Base-by-base conservation (phyloP, 2,329 filamentous ascomycete species). In the Mollisia scopiformis region DNA sequence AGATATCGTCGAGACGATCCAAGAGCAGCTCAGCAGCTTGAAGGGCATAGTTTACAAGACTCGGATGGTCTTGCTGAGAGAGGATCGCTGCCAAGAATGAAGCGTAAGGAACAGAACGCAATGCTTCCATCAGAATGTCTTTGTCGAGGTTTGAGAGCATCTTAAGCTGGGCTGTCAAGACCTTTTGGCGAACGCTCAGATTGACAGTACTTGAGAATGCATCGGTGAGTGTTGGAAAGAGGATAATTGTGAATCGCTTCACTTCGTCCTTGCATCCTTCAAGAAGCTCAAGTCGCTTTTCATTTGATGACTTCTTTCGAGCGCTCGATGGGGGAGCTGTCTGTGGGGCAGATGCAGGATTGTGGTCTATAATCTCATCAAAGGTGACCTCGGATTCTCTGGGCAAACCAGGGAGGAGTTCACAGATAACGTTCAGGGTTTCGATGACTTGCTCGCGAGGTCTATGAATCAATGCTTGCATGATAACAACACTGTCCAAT, bases 131-230 rank as follows among this genome's bases (percentile, higher is more conserved):
- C 3, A 99, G 84, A 54, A 99, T 92, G 37, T 84, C 82, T 46
- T 87, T 88, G 68, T 97, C 92, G n/a, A 99, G 79, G 66, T 97
- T 97, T 13, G 93, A 97, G 10, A 99, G 84, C 92, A 99, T 98
- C 78, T 98, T 98, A 47, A 98, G 80, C 72, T 99, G 95, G n/a
- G 94, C 95, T 21, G 88, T 92, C 33, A 99, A 82, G 2, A 99
- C 95, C 77, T 97, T 97, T 73, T 98, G 92, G 23, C 96, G 90
- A 41, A 99, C 95, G 59, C 87, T 92, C 16, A 98, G 79, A 72
- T 99, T 99, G 65, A 99, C 94, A 0, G 95, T 99, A 75, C 95
- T 98, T 11, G 95, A 97, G 73, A 96, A 99, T 0, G 93, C 94
- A 74, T 99, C 93, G 30, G 95, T 98, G 64, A 99, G 80, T 2